phyloP scores from a whole-genome alignment of 148 eudicot species.

The Arctostaphylos glauca region DNA sequence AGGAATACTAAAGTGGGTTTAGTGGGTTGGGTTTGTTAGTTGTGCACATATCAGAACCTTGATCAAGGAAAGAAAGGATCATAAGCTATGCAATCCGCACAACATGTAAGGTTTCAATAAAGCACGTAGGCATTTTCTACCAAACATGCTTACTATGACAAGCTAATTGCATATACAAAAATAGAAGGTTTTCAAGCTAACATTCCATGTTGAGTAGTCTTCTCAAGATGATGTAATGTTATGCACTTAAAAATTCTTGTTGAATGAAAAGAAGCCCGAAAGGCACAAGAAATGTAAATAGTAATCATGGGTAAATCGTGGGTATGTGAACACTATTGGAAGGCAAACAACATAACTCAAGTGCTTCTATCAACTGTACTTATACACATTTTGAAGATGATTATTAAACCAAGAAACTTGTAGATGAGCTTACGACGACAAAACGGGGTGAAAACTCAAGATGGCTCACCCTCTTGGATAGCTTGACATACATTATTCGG shows the following conservation, averaged over 20 bases:
- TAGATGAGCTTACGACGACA: not conserved
- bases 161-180: not conserved
- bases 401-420: not conserved
- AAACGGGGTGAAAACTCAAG: not conserved
- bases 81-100: not conserved
- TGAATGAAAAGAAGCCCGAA: not conserved
- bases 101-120: not conserved
- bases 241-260: no score
- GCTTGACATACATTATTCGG: not conserved
- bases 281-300: not conserved
- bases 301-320: not conserved
- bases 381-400: not conserved
- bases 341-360: not conserved
- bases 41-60: not conserved
- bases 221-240: not conserved
- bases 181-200: not conserved
- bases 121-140: not conserved
- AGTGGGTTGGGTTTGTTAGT: no score
- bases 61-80: not conserved
- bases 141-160: not conserved
- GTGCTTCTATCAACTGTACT: not conserved
- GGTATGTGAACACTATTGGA: not conserved
- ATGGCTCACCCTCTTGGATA: not conserved
- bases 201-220: not conserved
- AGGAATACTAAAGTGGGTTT: no score